Evolutionary conservation across 169 alveolate species (phyloP).

Genomic region (Neospora caninum): DNA sequence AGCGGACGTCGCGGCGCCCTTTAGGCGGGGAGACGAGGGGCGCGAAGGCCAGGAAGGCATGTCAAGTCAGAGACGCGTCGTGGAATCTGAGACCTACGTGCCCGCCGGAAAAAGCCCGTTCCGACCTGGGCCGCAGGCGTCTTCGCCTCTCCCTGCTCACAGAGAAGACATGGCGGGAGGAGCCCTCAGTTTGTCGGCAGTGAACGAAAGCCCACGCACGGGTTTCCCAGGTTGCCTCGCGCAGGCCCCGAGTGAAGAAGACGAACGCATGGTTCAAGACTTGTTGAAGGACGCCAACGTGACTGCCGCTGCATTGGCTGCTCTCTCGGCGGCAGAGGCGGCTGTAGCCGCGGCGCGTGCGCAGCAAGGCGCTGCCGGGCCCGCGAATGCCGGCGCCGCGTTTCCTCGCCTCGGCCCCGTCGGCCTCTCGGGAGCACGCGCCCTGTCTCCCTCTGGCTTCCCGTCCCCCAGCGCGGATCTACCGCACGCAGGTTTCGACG

Average conservation of each 20-base stretch:
- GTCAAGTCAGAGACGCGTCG: too few relatives aligned
- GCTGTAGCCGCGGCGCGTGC: conserved; percentile 35
- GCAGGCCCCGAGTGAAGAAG: conserved; percentile 8
- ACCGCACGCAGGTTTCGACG: too few relatives aligned
- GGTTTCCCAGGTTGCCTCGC: neutral
- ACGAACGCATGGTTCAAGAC: neutral
- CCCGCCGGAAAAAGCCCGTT: too few relatives aligned
- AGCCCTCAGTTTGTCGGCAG: neutral
- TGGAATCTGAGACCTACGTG: too few relatives aligned
- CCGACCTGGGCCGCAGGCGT: too few relatives aligned
- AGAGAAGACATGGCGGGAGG: neutral
- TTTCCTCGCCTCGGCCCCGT: too few relatives aligned
- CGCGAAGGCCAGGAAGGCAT: too few relatives aligned
- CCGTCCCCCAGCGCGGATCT: too few relatives aligned
- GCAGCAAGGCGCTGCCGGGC: neutral
- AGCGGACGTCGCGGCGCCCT: neutral
- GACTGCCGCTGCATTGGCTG: conserved; percentile 23
- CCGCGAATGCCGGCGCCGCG: neutral
- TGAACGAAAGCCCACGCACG: neutral
- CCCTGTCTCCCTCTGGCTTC: too few relatives aligned
- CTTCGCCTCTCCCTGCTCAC: too few relatives aligned
- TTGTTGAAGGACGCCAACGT: conserved; percentile 8
- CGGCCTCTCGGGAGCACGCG: too few relatives aligned
- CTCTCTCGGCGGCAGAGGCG: conserved; percentile 26
- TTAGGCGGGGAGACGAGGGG: neutral